Evolutionary conservation across 129 eudicot species (phyloP).

Genomic region (Saussurea involucrata): DNA sequence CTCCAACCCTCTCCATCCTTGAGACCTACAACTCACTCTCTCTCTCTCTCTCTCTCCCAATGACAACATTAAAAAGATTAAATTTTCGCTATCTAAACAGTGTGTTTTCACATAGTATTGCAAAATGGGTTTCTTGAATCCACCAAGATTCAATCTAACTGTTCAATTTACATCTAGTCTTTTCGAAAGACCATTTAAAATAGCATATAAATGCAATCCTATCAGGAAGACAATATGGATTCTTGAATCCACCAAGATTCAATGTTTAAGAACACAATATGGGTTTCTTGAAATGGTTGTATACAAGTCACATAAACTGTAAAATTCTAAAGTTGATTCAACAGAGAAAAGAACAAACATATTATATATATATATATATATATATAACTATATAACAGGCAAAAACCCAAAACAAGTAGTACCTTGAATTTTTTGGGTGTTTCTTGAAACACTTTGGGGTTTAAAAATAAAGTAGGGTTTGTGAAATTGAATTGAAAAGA

Average conservation of each 20-base stretch:
- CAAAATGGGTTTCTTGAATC: too few species aligned
- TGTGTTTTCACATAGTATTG: neutral
- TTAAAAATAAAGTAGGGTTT: constrained; percentile 9
- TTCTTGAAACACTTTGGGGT: constrained; percentile 4
- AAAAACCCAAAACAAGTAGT: neutral
- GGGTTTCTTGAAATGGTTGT: too few species aligned
- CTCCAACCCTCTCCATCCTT: too few species aligned
- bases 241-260: too few species aligned
- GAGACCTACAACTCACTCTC: too few species aligned
- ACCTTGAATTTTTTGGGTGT: neutral
- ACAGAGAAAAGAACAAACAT: neutral
- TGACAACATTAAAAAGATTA: neutral
- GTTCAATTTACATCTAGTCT: neutral
- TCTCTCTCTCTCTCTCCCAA: too few species aligned
- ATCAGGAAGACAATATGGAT: neutral
- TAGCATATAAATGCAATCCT: neutral
- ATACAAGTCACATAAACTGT: too few species aligned
- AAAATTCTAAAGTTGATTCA: neutral
- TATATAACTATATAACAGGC: neutral
- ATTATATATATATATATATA: neutral
- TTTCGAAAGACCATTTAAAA: neutral
- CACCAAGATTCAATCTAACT: neutral
- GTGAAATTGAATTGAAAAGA: constrained; percentile 3
- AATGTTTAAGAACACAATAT: too few species aligned
- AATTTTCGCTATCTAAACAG: neutral